phyloP scores from a whole-genome alignment of 1,284 basidiomycete genomes.

The Tilletia setariae region DNA sequence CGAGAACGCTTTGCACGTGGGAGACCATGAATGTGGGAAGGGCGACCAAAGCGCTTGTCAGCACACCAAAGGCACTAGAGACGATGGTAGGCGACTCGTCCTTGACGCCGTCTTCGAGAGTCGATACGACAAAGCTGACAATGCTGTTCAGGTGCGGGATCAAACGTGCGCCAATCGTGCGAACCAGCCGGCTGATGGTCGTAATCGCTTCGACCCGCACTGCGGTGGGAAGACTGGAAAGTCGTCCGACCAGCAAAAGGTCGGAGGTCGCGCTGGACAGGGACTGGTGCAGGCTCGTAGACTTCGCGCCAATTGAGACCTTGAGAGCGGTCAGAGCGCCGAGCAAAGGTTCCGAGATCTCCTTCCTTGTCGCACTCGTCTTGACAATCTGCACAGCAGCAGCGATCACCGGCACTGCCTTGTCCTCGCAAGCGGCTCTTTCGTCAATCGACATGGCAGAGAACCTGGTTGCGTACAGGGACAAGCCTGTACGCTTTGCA shows the following conservation, averaged over 20 bases:
- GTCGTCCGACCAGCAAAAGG: background rate
- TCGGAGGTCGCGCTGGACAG: background rate
- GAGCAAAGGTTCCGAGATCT: background rate
- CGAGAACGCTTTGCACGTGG: slow-evolving; percentile 23
- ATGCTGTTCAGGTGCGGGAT: slow-evolving; percentile 44
- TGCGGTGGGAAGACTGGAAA: background rate
- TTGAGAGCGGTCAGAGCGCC: background rate
- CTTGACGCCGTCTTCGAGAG: slow-evolving; percentile 19
- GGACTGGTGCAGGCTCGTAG: background rate
- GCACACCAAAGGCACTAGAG: slow-evolving; percentile 32
- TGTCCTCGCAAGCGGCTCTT: background rate
- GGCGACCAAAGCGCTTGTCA: slow-evolving; percentile 38
- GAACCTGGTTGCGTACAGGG: slow-evolving; percentile 34
- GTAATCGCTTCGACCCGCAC: slow-evolving; percentile 24
- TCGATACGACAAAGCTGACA: slow-evolving; percentile 32
- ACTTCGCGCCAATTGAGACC: background rate
- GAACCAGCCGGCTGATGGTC: slow-evolving; percentile 33
- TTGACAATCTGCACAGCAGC: slow-evolving; percentile 30
- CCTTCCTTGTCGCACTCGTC: slow-evolving; percentile 8
- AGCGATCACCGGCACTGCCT: slow-evolving; percentile 16
- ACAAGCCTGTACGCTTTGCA: slow-evolving; percentile 29
- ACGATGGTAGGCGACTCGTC: background rate
- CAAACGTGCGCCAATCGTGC: slow-evolving; percentile 43
- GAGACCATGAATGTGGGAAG: slow-evolving; percentile 49
- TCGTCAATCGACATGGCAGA: slow-evolving; percentile 27